Evolutionary conservation across 257 asterid species (phyloP), one percentile per base, ranked within the genome.

Genomic region (Solanum pinnatisectum): DNA sequence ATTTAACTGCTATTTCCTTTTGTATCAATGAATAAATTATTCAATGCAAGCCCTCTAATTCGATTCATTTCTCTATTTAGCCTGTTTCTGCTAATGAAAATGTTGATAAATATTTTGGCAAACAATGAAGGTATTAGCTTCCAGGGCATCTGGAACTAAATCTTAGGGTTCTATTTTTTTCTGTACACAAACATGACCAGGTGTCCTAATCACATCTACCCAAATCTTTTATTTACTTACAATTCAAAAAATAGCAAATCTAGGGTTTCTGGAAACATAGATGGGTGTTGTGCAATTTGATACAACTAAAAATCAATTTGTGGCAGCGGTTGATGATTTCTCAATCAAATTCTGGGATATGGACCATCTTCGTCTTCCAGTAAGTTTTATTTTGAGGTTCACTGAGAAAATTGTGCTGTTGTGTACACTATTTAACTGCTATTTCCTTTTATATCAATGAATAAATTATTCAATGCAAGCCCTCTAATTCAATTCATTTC

Each of bases 401-500:
- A 70, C 32, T 36, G 73, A 63, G 81, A 82, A 71, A 56, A 84
- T 78, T 42, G 63, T 42, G 32, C 35, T 71, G 33, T 32, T 44
- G 18, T 44, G 10, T 20, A 11, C 82, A 42, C 65, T 78, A 85
- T 30, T 86, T 60, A 74, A 89, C 46, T 44, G 85, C 67, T 81
- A 30, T 90, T 82, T 86, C 73, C n/a, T 89, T 87, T 88, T 60
- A 86, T 56, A 56, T 56, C 65, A 6, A 56, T 56, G 67, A 79
- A 44, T 90, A 63, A 59, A 74, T 74, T 85, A 85, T 42, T 44
- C 32, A 85, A 96, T 96, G 99, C 98, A 89, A 96, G 96, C 90
- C 99, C 99, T 12, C 94, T 98, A 77, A 90, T 96, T 86, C 95
- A 98, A 87, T 96, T 95, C 94, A 96, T 94, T 40, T 92, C 91